Evolutionary conservation across 1,284 basidiomycete species (phyloP).

Genomic region (Ustilago crameri): DNA sequence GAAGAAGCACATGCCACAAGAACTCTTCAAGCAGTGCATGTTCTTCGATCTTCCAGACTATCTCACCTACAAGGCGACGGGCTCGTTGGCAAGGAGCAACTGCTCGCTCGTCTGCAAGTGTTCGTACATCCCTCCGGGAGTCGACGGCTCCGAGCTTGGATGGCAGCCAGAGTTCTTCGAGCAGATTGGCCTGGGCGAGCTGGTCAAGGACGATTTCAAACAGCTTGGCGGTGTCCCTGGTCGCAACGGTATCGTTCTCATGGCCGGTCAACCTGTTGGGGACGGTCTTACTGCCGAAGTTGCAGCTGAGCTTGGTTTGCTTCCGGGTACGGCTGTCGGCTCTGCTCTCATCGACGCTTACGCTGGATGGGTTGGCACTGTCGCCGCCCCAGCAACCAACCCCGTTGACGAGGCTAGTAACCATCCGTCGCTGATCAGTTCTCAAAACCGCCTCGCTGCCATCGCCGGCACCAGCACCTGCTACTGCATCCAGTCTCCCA

Average conservation of each 20-base stretch:
- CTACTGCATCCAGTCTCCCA: constrained; percentile 77
- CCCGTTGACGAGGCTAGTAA: constrained; percentile 69
- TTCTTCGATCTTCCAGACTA: constrained; percentile 98
- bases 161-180: constrained; percentile 66
- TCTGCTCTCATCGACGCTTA: constrained; percentile 97
- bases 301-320: constrained; percentile 84
- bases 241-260: constrained; percentile 75
- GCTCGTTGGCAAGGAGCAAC: constrained; percentile 80
- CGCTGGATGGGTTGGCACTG: constrained; percentile 97
- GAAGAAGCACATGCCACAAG: constrained; percentile 83
- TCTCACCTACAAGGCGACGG: constrained; percentile 91
- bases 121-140: constrained; percentile 83
- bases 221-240: constrained; percentile 81
- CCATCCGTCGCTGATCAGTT: constrained; percentile 58
- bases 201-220: constrained; percentile 75
- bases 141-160: constrained; percentile 60
- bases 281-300: constrained; percentile 81
- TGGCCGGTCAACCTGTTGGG: constrained; percentile 92
- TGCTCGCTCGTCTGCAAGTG: constrained; percentile 98
- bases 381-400: constrained; percentile 80
- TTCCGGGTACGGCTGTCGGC: constrained; percentile 90
- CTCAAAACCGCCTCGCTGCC: constrained; percentile 81
- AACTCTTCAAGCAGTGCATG: constrained; percentile 82
- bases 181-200: constrained; percentile 65
- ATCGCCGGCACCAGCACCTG: constrained; percentile 97